phyloP scores from a whole-genome alignment of 352 stramenopile species.

The Phytophthora citricola region DNA sequence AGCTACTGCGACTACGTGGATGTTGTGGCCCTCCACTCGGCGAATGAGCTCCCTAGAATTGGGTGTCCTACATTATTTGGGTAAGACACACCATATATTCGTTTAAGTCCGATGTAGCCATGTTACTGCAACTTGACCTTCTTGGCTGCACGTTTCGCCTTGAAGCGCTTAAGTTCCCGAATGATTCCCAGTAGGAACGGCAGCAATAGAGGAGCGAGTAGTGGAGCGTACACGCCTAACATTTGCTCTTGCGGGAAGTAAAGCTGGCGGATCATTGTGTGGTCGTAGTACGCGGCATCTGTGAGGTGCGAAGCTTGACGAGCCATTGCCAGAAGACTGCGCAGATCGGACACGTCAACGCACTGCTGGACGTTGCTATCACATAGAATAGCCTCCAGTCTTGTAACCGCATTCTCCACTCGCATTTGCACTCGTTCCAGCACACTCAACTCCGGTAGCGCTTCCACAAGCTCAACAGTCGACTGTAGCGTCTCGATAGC shows the following conservation, averaged over 20 bases:
- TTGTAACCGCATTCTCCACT: slow-evolving; percentile 54
- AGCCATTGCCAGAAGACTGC: slow-evolving; percentile 41
- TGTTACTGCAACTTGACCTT: slow-evolving; percentile 28
- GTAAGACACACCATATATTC: neutral
- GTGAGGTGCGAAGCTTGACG: slow-evolving; percentile 57
- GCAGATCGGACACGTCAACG: slow-evolving; percentile 29
- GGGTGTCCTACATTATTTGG: slow-evolving; percentile 3
- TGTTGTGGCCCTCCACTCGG: slow-evolving; percentile 24
- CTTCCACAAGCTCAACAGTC: slow-evolving; percentile 70
- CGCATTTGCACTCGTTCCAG: slow-evolving; percentile 64
- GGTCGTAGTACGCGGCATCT: slow-evolving; percentile 68
- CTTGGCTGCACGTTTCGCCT: slow-evolving; percentile 44
- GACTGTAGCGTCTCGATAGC: slow-evolving; percentile 76
- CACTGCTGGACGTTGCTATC: slow-evolving; percentile 24
- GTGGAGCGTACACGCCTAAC: slow-evolving; percentile 66
- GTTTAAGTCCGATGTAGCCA: no score
- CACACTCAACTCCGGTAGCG: slow-evolving; percentile 80
- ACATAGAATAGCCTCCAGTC: slow-evolving; percentile 65
- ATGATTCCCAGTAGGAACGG: slow-evolving; percentile 65
- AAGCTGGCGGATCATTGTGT: slow-evolving; percentile 76
- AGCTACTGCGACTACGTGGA: slow-evolving; percentile 15
- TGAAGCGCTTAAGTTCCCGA: slow-evolving; percentile 59
- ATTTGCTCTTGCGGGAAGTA: slow-evolving; percentile 80
- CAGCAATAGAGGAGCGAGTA: slow-evolving; percentile 67
- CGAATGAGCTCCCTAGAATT: slow-evolving; percentile 1